These are phyloP conservation scores for Babesia bigemina DNA, from an alignment of 169 alveolate genomes.

Conservation along the genomic window DNA sequence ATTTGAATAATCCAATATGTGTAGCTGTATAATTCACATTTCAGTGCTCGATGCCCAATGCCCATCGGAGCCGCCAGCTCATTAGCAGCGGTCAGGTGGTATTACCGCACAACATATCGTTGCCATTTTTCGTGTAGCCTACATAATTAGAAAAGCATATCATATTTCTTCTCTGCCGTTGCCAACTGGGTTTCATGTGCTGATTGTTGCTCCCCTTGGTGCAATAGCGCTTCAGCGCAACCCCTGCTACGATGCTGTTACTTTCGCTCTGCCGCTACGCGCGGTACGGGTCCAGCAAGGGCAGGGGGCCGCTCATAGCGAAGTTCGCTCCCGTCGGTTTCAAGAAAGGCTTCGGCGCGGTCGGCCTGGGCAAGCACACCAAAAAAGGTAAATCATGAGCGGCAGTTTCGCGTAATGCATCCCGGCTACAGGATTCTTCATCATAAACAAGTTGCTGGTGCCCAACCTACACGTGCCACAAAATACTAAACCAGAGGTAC, in stretches of 20 bases:
- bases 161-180: too few relatives aligned
- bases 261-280: constrained; percentile 61
- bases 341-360: constrained; percentile 88
- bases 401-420: background rate
- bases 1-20: too few relatives aligned
- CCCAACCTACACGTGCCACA: constrained; percentile 84
- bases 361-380: constrained; percentile 85
- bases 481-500: constrained; percentile 67
- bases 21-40: too few relatives aligned
- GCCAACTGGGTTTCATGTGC: too few relatives aligned
- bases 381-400: constrained; percentile 74
- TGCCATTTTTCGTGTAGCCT: too few relatives aligned
- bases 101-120: too few relatives aligned
- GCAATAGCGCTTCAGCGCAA: too few relatives aligned
- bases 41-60: too few relatives aligned
- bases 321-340: constrained; percentile 85
- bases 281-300: constrained; percentile 82
- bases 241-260: constrained; percentile 23
- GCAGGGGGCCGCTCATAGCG: constrained; percentile 85
- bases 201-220: too few relatives aligned
- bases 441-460: constrained; percentile 83
- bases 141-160: too few relatives aligned
- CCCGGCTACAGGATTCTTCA: constrained; percentile 74
- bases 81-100: too few relatives aligned
- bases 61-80: too few relatives aligned